Conservation (phyloP, 495 filamentous ascomycete genomes). For the Annulohypoxylon maeteangense region DNA sequence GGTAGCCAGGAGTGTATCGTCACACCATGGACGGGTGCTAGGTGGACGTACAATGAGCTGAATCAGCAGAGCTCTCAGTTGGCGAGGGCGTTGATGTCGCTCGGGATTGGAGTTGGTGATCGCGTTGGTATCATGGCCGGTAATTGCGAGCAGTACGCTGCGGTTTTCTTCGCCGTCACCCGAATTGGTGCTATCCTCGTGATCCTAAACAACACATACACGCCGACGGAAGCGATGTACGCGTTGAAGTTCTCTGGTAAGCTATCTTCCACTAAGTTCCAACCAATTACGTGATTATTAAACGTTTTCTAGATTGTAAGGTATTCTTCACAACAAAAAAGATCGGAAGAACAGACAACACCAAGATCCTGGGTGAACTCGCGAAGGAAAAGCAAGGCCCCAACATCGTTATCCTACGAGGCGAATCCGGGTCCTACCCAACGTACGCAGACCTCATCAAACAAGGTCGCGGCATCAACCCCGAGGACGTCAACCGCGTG, state of each 20-base stretch:
- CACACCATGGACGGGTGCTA: conserved; percentile 71
- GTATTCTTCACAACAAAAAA: conserved; percentile 71
- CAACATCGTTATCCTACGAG: conserved; percentile 67
- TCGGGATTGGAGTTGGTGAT: conserved; percentile 71
- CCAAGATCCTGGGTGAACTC: conserved; percentile 63
- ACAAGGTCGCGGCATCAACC: conserved; percentile 52
- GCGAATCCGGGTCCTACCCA: conserved; percentile 58
- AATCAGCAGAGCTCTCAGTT: conserved; percentile 68
- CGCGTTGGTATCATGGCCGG: conserved; percentile 76
- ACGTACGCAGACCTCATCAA: conserved; percentile 64
- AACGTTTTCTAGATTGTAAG: conserved; percentile 59
- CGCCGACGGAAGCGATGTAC: conserved; percentile 68
- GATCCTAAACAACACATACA: conserved; percentile 79
- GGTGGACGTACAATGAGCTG: conserved; percentile 74
- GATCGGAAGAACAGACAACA: conserved; percentile 67
- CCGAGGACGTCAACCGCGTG: conserved; percentile 46
- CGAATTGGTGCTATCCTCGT: conserved; percentile 74
- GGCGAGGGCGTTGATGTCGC: conserved; percentile 66
- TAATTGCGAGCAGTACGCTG: conserved; percentile 76
- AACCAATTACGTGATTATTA: not conserved
- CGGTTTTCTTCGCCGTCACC: conserved; percentile 73
- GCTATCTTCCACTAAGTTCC: conserved; percentile 11
- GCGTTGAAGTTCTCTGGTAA: conserved; percentile 72
- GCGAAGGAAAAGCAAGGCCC: conserved; percentile 50
- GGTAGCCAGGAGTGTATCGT: conserved; percentile 69